These are phyloP conservation scores for Oxyria digyna DNA, from an alignment of 148 eudicot species.

Conservation along the genomic window DNA sequence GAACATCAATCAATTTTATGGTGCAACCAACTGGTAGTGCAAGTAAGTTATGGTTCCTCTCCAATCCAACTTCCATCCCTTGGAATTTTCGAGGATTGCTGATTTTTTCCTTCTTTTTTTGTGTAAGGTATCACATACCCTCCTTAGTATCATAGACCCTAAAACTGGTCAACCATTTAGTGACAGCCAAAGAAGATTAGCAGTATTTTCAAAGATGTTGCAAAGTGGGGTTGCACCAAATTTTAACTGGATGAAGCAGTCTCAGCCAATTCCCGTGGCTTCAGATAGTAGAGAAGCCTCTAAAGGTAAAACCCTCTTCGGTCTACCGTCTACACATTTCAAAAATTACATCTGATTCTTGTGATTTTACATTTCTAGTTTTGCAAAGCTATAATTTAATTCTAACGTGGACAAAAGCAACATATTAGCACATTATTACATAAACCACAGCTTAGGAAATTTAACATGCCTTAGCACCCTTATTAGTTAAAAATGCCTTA, in stretches of 20 bases:
- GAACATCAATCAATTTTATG: constrained; percentile 93
- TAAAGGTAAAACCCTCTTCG: constrained; percentile 29
- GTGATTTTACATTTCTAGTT: not conserved
- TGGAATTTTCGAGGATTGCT: not conserved
- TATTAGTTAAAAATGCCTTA: not conserved
- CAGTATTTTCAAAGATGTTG: constrained; percentile 72
- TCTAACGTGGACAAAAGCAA: not conserved
- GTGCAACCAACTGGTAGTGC: constrained; percentile 92
- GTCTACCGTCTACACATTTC: not conserved
- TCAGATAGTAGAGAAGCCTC: constrained; percentile 23
- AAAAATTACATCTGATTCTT: not conserved
- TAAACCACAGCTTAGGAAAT: not conserved
- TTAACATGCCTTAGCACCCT: not conserved
- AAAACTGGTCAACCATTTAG: constrained; percentile 50
- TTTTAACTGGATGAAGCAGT: constrained; percentile 33
- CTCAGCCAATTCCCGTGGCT: constrained; percentile 21
- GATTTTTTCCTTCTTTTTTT: not conserved
- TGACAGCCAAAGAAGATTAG: constrained; percentile 55
- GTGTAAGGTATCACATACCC: constrained; percentile 80
- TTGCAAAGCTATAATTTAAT: not conserved
- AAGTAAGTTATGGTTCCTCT: constrained; percentile 28
- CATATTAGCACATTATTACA: not conserved
- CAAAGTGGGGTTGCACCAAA: constrained; percentile 64
- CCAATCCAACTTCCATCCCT: not conserved
- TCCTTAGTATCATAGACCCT: constrained; percentile 72